A percentile compares a stretch with the other conserved stretches of the same genome.
These are phyloP conservation scores for Thermothelomyces thermophilus DNA, from an alignment of 2,329 filamentous ascomycete genomes.

Conservation along the genomic window DNA sequence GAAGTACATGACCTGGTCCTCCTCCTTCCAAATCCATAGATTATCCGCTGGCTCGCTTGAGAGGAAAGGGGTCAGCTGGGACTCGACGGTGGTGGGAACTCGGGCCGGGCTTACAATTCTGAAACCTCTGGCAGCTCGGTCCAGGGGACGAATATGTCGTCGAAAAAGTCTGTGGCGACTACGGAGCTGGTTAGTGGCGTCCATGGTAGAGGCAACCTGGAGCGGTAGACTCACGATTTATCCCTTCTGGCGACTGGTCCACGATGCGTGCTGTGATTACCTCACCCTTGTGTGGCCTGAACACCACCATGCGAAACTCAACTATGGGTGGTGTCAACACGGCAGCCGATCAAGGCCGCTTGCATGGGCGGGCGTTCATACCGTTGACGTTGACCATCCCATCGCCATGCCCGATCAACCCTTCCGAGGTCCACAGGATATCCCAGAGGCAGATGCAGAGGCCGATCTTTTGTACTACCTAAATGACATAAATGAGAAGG, in stretches of 20 bases:
- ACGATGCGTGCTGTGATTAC: constrained; percentile 81
- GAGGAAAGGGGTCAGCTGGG: constrained; percentile 21
- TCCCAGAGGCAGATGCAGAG: constrained; percentile 93
- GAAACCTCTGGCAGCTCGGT: constrained; percentile 69
- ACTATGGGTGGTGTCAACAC: constrained; percentile 46
- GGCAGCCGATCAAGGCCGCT: background rate
- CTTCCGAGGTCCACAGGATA: constrained; percentile 81
- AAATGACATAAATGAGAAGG: constrained; percentile 5
- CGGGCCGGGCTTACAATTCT: constrained; percentile 54
- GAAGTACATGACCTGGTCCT: constrained; percentile 71
- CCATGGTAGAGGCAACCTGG: no score
- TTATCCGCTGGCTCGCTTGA: constrained; percentile 64
- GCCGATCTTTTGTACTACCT: constrained; percentile 88
- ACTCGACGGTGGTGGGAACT: background rate
- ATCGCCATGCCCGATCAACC: constrained; percentile 85
- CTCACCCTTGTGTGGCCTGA: constrained; percentile 92
- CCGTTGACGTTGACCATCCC: constrained; percentile 93
- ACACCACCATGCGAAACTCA: constrained; percentile 88
- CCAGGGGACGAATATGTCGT: constrained; percentile 77
- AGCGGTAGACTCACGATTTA: constrained; percentile 50
- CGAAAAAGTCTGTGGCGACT: constrained; percentile 88
- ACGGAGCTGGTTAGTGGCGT: background rate
- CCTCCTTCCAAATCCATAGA: constrained; percentile 78
- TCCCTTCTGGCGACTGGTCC: constrained; percentile 63
- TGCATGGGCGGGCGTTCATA: constrained; percentile 37